Evolutionary conservation across 306 rosid species (phyloP).

Genomic region (Malus sieversii): DNA sequence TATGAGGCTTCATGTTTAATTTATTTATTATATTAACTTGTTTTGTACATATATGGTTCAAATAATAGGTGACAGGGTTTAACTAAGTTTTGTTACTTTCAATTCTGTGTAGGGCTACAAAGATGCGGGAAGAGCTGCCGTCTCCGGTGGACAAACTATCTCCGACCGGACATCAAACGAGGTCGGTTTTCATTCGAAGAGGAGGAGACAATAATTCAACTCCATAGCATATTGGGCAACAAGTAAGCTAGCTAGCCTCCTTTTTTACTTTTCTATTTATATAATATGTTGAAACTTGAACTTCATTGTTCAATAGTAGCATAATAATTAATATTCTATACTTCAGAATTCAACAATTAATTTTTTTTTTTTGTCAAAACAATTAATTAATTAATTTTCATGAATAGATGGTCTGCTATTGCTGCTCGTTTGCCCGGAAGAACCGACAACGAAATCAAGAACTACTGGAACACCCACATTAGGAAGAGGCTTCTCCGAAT

Average conservation of each 20-base stretch:
- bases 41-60: background rate
- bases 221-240: constrained; percentile 82
- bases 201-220: constrained; percentile 90
- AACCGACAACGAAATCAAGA: constrained; percentile 89
- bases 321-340: background rate
- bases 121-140: constrained; percentile 99
- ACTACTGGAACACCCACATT: constrained; percentile 96
- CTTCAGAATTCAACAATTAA: background rate
- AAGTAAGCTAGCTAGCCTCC: constrained; percentile 33
- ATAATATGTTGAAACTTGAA: background rate
- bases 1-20: background rate
- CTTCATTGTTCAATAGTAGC: background rate
- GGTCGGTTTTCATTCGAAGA: constrained; percentile 88
- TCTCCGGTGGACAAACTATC: constrained; percentile 93
- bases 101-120: constrained; percentile 48
- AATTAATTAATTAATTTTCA: background rate
- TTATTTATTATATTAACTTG: background rate
- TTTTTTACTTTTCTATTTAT: background rate
- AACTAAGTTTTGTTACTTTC: background rate
- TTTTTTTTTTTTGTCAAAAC: too few relatives aligned
- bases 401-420: constrained; percentile 82
- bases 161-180: constrained; percentile 87
- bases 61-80: background rate
- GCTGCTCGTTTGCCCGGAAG: constrained; percentile 90
- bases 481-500: constrained; percentile 77